Evolutionary conservation across 805 yeast species (phyloP).

Genomic region (Kluyveromyces starmeri): DNA sequence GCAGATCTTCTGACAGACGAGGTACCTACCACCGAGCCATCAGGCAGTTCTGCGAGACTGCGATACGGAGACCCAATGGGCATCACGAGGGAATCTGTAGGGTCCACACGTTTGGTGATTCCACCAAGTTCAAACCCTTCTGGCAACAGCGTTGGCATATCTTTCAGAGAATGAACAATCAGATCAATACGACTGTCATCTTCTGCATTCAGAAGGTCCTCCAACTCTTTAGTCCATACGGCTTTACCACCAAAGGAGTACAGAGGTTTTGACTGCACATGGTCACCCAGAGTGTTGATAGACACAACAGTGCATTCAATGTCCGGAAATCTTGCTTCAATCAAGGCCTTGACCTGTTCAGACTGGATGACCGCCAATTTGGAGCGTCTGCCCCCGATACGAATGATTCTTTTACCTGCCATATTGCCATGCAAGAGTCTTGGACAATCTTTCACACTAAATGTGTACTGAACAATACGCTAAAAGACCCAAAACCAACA

Average conservation of each 20-base stretch:
- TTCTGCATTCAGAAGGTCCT: conserved; percentile 61
- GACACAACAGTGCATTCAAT: conserved; percentile 70
- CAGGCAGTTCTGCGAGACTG: conserved; percentile 65
- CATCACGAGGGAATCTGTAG: conserved; percentile 87
- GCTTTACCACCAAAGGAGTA: conserved; percentile 96
- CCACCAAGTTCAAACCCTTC: conserved; percentile 87
- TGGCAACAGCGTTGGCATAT: conserved; percentile 84
- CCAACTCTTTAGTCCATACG: conserved; percentile 93
- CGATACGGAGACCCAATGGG: conserved; percentile 53
- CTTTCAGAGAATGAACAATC: conserved; percentile 90
- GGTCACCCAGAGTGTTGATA: conserved; percentile 82
- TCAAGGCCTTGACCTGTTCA: conserved; percentile 55
- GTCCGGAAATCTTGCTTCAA: conserved; percentile 53
- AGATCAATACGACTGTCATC: conserved; percentile 65
- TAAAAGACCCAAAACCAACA: too few species aligned
- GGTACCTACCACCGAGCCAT: conserved; percentile 84
- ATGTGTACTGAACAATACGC: too few species aligned
- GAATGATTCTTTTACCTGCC: conserved; percentile 18
- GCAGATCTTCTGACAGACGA: conserved; percentile 92
- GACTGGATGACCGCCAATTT: conserved; percentile 81
- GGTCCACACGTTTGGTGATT: conserved; percentile 79
- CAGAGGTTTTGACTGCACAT: conserved; percentile 72
- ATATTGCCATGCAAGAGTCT: conserved; percentile 42
- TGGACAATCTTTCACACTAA: conserved; percentile 99
- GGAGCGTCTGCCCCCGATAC: conserved; percentile 85